Evolutionary conservation across 768 basidiomycete species (phyloP).

Genomic region (Auricularia heimuer): DNA sequence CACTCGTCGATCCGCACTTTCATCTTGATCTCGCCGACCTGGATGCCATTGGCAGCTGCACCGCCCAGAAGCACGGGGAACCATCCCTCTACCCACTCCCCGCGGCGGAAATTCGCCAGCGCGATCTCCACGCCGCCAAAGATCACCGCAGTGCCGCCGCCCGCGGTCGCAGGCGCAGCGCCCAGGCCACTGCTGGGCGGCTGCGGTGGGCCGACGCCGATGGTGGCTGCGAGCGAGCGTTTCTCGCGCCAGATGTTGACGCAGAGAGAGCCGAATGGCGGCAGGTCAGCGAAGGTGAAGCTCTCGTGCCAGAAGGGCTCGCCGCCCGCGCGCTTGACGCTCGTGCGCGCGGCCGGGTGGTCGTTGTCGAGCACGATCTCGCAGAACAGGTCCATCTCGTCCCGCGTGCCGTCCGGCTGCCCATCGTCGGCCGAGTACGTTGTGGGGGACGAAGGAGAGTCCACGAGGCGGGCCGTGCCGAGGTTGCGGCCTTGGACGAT

Average conservation of each 20-base stretch:
- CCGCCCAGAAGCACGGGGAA: conserved; percentile 58
- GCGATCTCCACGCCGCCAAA: conserved; percentile 53
- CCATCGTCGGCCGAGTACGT: conserved; percentile 4
- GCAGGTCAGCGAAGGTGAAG: conserved; percentile 65
- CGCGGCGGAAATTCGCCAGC: conserved; percentile 60
- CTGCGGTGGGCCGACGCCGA: neutral
- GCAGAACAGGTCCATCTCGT: conserved; percentile 66
- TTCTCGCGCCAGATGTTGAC: conserved; percentile 64
- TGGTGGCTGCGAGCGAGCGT: conserved; percentile 28
- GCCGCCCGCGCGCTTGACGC: conserved; percentile 45
- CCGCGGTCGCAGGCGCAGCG: conserved; percentile 37
- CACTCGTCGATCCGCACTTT: conserved; percentile 66
- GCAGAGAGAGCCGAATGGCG: conserved; percentile 64
- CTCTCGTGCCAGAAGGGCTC: conserved; percentile 76
- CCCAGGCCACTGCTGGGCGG: neutral
- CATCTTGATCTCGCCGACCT: conserved; percentile 67
- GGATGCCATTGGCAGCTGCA: conserved; percentile 38
- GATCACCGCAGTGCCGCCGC: neutral
- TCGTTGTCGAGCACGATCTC: conserved; percentile 52
- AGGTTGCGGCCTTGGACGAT: conserved; percentile 68
- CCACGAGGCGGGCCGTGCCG: conserved; percentile 37
- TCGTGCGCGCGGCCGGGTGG: conserved; percentile 61
- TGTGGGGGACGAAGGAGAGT: neutral
- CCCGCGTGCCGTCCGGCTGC: conserved; percentile 32
- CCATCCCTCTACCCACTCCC: conserved; percentile 75